A percentile compares a stretch with the other conserved stretches of the same genome.
These are phyloP conservation scores for Diatrype stigma DNA, from an alignment of 2,329 filamentous ascomycete species.

Conservation along the genomic window DNA sequence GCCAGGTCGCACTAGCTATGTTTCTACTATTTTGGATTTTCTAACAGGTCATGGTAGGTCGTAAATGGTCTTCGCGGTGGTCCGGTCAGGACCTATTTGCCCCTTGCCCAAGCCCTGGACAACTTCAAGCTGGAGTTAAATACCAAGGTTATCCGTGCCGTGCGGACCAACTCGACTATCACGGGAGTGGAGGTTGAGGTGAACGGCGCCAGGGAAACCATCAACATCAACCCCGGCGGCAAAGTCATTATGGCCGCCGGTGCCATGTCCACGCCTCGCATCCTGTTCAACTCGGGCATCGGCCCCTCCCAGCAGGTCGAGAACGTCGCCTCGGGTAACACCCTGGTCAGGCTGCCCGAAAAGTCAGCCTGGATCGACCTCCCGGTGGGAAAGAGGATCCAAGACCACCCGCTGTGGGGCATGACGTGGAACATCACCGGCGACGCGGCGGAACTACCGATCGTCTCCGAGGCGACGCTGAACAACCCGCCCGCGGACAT, in stretches of 20 bases:
- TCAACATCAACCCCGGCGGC: slow-evolving; percentile 47
- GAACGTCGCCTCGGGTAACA: slow-evolving; percentile 25
- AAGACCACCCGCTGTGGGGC: slow-evolving; percentile 23
- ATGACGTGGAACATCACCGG: slow-evolving; percentile 6
- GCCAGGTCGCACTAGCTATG: not conserved
- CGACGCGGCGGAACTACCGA: slow-evolving; percentile 36
- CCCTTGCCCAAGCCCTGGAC: slow-evolving; percentile 8
- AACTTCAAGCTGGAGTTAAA: slow-evolving; percentile 16
- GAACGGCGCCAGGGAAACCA: slow-evolving; percentile 43
- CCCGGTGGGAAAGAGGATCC: slow-evolving; percentile 35
- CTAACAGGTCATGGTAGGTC: slow-evolving; percentile 47
- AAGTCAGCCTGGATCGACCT: slow-evolving; percentile 31
- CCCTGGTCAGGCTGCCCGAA: slow-evolving; percentile 23
- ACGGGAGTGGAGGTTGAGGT: slow-evolving; percentile 51
- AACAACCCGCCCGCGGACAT: slow-evolving; percentile 16
- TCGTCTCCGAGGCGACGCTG: slow-evolving; percentile 45
- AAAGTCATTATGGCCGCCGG: slow-evolving; percentile 53
- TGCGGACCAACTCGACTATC: slow-evolving; percentile 37
- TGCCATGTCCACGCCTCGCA: slow-evolving; percentile 51
- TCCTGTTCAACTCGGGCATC: slow-evolving; percentile 55
- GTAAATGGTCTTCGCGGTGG: slow-evolving; percentile 11
- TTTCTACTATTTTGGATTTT: not conserved
- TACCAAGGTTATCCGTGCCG: slow-evolving; percentile 17
- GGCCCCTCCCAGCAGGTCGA: slow-evolving; percentile 45
- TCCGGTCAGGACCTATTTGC: slow-evolving; percentile 14